Base-by-base conservation (phyloP, 805 yeast genomes). In the Kodamaea restingae region DNA sequence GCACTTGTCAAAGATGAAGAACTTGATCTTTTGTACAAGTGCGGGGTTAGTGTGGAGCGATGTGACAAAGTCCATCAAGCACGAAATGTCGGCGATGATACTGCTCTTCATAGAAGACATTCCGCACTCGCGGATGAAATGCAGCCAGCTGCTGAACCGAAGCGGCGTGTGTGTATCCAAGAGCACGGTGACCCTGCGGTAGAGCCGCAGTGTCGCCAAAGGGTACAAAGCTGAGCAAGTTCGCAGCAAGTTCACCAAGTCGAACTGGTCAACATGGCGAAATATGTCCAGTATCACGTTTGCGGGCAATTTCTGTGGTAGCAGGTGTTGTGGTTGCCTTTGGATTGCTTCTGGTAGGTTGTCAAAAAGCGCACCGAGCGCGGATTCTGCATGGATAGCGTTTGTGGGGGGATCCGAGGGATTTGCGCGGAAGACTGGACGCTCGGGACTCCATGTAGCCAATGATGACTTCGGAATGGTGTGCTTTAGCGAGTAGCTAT, bases 1-100 rank as follows among this genome's bases (percentile, higher is more conserved):
- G 47, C 67, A 61, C 40, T 61, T 61, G 43, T 61, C 68, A 46
- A 63, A 63, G 14, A 61, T 55, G 37, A 63, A 61, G 38, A 44
- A 60, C 41, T 50, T 49, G 36, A 63, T 45, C 15, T 48, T 47
- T 14, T 48, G 52, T 7, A 60, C 35, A 36, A 59, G 46, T 4
- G 22, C 18, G 3, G 47, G 47, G 40, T 55, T 56, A 5, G 36
- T n/a, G 9, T 46, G 38, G 15, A 63, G 36, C 2, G 56, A 21
- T 4, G 42, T 35, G 15, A 56, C 35, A 36, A 63, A 56, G 30
- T 36, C 35, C 20, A 44, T 20, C 32, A 63, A 44, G 24, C 44
- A 47, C 10, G 34, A 37, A 21, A 48, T 28, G n/a, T 34, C 36
- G n/a, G 56, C 35, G 18, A 63, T 57, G 11, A 63, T 28, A 6